Conservation (phyloP, 345 rosid species). For the Hevea brasiliensis region DNA sequence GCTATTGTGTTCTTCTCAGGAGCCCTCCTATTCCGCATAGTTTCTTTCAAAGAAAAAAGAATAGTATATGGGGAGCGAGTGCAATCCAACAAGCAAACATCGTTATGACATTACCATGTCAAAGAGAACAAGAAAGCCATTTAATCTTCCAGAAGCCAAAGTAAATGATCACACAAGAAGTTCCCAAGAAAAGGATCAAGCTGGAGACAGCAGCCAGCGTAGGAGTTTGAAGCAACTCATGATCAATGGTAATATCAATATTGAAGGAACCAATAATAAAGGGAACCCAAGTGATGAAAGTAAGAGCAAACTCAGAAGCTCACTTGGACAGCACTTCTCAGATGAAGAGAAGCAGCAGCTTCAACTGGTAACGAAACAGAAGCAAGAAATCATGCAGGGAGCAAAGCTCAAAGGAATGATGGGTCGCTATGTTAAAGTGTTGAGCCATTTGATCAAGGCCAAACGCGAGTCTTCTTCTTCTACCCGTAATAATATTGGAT, state of each 20-base stretch:
- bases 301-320: constrained; percentile 32
- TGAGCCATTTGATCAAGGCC: constrained; percentile 54
- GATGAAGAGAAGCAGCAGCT: constrained; percentile 44
- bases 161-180: too few relatives aligned
- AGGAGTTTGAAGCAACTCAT: constrained; percentile 61
- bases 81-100: constrained; percentile 33
- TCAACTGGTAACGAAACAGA: constrained; percentile 46
- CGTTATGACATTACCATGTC: constrained; percentile 64
- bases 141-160: constrained; percentile 8
- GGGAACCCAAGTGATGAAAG: neutral
- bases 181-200: neutral
- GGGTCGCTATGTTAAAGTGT: constrained; percentile 57
- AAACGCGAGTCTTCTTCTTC: constrained; percentile 34
- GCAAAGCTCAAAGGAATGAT: constrained; percentile 56
- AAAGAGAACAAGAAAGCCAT: constrained; percentile 70
- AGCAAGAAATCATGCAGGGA: constrained; percentile 31
- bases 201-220: constrained; percentile 27
- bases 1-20: too few relatives aligned
- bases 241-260: constrained; percentile 39
- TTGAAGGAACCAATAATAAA: neutral
- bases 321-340: constrained; percentile 51
- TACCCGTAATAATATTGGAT: neutral
- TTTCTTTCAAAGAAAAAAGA: neutral
- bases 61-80: constrained; percentile 45
- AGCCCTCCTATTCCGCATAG: neutral